phyloP scores from a whole-genome alignment of 192 early-diverging fungal genomes.

The Diversispora epigaea region DNA sequence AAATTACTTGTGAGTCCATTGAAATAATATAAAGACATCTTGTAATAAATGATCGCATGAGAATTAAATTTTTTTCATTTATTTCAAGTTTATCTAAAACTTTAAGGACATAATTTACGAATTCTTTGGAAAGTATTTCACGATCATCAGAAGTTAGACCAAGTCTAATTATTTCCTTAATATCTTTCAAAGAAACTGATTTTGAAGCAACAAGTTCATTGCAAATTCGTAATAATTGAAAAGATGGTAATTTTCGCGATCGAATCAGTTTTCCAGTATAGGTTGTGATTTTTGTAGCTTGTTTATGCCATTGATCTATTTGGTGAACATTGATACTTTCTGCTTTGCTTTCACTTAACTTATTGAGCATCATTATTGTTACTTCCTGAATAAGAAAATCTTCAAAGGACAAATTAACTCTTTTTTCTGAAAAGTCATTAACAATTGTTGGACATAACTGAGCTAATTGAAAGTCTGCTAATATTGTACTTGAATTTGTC shows the following conservation, averaged over 20 bases:
- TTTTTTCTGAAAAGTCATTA: neutral
- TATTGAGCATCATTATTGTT: neutral
- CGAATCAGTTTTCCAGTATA: neutral
- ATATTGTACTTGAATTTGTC: neutral
- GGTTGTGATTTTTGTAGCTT: constrained; percentile 9
- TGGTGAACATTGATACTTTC: neutral
- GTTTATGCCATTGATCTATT: constrained; percentile 1
- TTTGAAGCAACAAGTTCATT: constrained; percentile 23
- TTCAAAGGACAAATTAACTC: neutral
- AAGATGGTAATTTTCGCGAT: neutral
- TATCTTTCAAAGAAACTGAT: neutral
- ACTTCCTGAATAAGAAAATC: neutral
- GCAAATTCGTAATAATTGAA: constrained; percentile 7
- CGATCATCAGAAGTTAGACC: neutral
- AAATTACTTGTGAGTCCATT: too few species aligned
- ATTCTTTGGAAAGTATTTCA: too few species aligned
- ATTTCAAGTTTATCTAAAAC: too few species aligned
- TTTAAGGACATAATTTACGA: too few species aligned
- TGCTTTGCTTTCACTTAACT: neutral
- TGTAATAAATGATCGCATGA: too few species aligned
- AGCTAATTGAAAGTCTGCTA: constrained; percentile 26
- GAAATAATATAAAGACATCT: too few species aligned
- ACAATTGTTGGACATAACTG: neutral
- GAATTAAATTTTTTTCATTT: too few species aligned
- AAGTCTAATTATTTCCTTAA: neutral